Conservation (phyloP, 192 early-diverging fungal genomes). For the Gonapodya sp. region DNA sequence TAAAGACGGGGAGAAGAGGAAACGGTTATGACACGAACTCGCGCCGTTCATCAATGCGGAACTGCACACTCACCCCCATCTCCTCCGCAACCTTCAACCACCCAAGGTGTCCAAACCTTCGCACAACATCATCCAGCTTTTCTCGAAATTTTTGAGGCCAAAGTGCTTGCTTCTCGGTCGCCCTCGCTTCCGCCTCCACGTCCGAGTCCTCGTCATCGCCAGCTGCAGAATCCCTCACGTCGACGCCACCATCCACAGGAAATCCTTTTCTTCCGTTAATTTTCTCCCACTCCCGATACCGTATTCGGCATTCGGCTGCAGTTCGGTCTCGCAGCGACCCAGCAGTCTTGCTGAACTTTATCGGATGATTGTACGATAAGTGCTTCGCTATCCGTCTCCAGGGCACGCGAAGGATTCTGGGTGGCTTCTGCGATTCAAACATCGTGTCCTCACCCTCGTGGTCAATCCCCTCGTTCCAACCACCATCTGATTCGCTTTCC, state of each 20-base stretch:
- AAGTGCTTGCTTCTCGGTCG: neutral
- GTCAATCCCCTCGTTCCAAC: neutral
- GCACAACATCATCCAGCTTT: neutral
- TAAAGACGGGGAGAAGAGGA: too few species aligned
- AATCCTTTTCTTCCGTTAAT: neutral
- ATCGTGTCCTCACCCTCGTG: neutral
- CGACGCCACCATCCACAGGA: neutral
- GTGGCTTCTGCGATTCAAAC: neutral
- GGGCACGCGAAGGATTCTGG: neutral
- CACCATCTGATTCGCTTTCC: too few species aligned
- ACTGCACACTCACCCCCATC: neutral
- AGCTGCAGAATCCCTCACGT: neutral
- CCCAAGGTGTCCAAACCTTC: neutral
- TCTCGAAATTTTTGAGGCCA: neutral
- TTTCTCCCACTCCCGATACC: neutral
- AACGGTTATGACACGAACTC: too few species aligned
- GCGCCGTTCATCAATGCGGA: neutral
- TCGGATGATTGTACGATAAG: neutral
- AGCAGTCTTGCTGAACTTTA: neutral
- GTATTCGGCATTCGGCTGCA: neutral
- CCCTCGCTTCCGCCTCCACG: neutral
- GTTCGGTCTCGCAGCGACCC: neutral
- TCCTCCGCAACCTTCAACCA: neutral
- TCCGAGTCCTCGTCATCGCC: neutral
- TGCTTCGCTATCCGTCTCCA: neutral